Evolutionary conservation across 495 filamentous ascomycete genomes (phyloP), one percentile per base, ranked within the genome.

Genomic region (Parathielavia appendiculata): DNA sequence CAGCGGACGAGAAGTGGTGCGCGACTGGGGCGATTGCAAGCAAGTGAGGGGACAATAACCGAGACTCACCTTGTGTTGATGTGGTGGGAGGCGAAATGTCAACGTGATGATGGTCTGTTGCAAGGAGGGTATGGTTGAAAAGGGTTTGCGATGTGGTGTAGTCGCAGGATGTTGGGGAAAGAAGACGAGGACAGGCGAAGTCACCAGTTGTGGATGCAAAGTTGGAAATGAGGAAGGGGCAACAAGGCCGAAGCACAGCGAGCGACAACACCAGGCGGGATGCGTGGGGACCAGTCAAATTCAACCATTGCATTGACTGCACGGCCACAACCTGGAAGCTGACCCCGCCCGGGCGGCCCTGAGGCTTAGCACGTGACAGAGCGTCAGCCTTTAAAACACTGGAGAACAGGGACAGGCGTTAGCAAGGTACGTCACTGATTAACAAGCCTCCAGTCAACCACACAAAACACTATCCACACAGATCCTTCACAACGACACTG

Each of bases 181-280:
- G 64, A 57, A 55, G 51, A 56, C 60, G 49, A 63, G 50, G 66
- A 57, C 44, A 59, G 54, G 58, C 50, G 53, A 60, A 60, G 56
- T 58, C 50, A 60, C 54, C 55, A 57, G 66, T 69, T 71, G 69
- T 68, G 64, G 69, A 58, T 63, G 69, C 62, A 65, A 64, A 71
- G 69, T 69, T 70, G 69, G 67, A 71, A 71, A 71, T 71, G 69
- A 68, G 68, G 67, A 63, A 69, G 65, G 65, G 65, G 69, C 26
- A 30, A 67, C 69, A 70, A 65, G 66, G 66, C 62, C 51, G 61
- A 64, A 66, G 66, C 64, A 63, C 66, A 63, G 56, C 60, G 58
- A 58, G 54, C 60, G 63, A 66, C 65, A 65, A 65, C 67, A 65
- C 67, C 66, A 64, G 67, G 67, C 67, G 67, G 67, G 67, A 70